A percentile compares a stretch with the other conserved stretches of the same genome.
These are phyloP conservation scores for Trametes pubescens DNA, from an alignment of 1,284 basidiomycete species.

Conservation along the genomic window DNA sequence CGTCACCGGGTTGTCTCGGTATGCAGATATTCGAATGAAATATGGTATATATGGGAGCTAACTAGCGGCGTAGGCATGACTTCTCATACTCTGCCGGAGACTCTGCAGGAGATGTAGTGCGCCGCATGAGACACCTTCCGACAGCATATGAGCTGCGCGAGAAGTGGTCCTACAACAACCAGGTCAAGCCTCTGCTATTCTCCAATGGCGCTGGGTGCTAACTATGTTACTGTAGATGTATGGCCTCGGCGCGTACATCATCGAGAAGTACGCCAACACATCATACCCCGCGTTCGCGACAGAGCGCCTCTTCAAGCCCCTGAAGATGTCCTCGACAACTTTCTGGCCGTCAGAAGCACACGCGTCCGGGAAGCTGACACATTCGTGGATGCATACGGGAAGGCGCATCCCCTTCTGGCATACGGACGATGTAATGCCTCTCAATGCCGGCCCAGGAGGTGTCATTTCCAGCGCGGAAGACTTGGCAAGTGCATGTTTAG, in stretches of 20 bases:
- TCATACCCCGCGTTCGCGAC: slow-evolving; percentile 42
- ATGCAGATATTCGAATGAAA: background rate
- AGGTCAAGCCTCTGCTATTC: slow-evolving; percentile 34
- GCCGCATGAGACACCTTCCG: slow-evolving; percentile 44
- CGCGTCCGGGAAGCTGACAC: slow-evolving; percentile 43
- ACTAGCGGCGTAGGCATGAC: slow-evolving; percentile 37
- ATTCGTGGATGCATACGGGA: slow-evolving; percentile 39
- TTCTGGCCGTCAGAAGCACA: slow-evolving; percentile 46
- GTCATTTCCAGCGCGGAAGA: slow-evolving; percentile 45
- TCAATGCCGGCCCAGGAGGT: slow-evolving; percentile 45
- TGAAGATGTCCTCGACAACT: slow-evolving; percentile 45
- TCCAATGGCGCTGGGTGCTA: background rate
- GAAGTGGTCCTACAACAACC: slow-evolving; percentile 52
- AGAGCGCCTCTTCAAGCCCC: slow-evolving; percentile 42
- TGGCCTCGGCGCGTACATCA: slow-evolving; percentile 40
- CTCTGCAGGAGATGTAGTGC: slow-evolving; percentile 38
- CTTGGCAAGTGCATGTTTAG: slow-evolving; percentile 30
- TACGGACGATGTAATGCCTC: slow-evolving; percentile 29
- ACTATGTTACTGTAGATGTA: slow-evolving; percentile 17
- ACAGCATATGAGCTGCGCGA: slow-evolving; percentile 52
- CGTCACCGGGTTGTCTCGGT: slow-evolving; percentile 30
- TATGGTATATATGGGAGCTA: background rate
- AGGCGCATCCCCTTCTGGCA: slow-evolving; percentile 43
- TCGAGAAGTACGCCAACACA: slow-evolving; percentile 45
- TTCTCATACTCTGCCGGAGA: slow-evolving; percentile 43